These are phyloP conservation scores for Dioscorea cayenensis DNA, from an alignment of 116 monocot genomes.

Conservation along the genomic window DNA sequence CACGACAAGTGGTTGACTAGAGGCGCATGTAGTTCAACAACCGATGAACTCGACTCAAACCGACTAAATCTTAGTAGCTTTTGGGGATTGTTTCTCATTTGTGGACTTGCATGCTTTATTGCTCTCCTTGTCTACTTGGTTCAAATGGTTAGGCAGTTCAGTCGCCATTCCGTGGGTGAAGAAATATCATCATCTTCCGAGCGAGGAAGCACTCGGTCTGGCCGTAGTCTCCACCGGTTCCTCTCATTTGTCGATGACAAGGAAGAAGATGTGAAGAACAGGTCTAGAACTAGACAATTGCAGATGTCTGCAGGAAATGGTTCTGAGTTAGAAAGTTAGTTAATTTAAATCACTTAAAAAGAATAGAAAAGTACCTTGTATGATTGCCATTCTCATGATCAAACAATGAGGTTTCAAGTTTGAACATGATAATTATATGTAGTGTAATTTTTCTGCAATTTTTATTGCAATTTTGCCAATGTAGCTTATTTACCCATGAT, in stretches of 20 bases:
- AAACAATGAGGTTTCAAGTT: no score
- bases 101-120: slow-evolving; percentile 34
- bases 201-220: not conserved
- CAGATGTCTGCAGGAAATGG: not conserved
- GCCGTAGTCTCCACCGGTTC: slow-evolving; percentile 16
- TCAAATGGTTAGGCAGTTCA: slow-evolving; percentile 14
- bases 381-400: no score
- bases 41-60: slow-evolving; percentile 12
- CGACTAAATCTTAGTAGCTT: slow-evolving; percentile 40
- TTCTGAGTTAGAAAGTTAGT: not conserved
- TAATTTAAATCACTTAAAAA: no score
- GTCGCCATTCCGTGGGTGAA: not conserved
- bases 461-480: no score
- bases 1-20: slow-evolving; percentile 52
- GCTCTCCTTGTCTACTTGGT: slow-evolving; percentile 37
- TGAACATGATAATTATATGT: no score
- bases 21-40: slow-evolving; percentile 11
- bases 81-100: slow-evolving; percentile 50
- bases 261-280: slow-evolving; percentile 3
- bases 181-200: slow-evolving; percentile 5
- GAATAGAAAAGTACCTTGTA: no score
- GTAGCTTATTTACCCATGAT: no score
- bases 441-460: no score
- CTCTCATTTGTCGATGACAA: slow-evolving; percentile 26
- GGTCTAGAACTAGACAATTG: not conserved